A percentile compares a stretch with the other conserved stretches of the same genome.
These are phyloP conservation scores for Stephania cephalantha DNA, from an alignment of 164 flowering plant species.

Conservation along the genomic window DNA sequence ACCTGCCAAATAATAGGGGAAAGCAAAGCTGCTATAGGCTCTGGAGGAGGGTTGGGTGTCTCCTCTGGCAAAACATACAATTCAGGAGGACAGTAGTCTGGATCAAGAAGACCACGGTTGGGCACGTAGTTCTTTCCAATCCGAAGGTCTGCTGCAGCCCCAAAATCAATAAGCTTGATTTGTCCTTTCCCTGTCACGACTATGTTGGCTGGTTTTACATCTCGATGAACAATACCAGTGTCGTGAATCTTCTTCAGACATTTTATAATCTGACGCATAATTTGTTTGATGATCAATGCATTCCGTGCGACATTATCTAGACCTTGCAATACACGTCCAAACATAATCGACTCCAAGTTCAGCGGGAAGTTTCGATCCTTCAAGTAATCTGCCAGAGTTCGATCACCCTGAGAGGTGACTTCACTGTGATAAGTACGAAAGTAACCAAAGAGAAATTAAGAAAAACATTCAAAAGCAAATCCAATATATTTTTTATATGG, in stretches of 20 bases:
- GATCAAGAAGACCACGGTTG: constrained; percentile 66
- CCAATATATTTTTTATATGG: too few species aligned
- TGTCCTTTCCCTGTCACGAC: constrained; percentile 87
- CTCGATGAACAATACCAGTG: constrained; percentile 94
- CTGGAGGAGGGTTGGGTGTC: constrained; percentile 95
- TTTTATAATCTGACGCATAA: constrained; percentile 87
- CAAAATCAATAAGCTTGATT: constrained; percentile 94
- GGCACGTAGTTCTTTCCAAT: constrained; percentile 94
- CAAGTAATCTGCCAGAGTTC: constrained; percentile 73
- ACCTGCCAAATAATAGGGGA: constrained; percentile 98
- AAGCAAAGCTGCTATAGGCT: constrained; percentile 85
- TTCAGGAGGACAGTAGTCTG: constrained; percentile 95
- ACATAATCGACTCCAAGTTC: constrained; percentile 83
- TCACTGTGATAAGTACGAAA: constrained; percentile 12
- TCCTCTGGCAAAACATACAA: constrained; percentile 90
- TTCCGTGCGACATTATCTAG: constrained; percentile 52
- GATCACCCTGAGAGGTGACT: constrained; percentile 64
- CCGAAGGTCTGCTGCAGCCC: constrained; percentile 92
- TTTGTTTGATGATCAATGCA: constrained; percentile 90
- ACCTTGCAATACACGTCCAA: constrained; percentile 77
- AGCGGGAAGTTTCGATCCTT: constrained; percentile 77
- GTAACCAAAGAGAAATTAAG: neutral
- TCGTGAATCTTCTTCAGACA: constrained; percentile 88
- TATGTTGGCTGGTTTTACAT: constrained; percentile 92
- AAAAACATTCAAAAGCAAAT: neutral